Base-by-base conservation (phyloP, 345 rosid species). In the Salix koriyanagi region DNA sequence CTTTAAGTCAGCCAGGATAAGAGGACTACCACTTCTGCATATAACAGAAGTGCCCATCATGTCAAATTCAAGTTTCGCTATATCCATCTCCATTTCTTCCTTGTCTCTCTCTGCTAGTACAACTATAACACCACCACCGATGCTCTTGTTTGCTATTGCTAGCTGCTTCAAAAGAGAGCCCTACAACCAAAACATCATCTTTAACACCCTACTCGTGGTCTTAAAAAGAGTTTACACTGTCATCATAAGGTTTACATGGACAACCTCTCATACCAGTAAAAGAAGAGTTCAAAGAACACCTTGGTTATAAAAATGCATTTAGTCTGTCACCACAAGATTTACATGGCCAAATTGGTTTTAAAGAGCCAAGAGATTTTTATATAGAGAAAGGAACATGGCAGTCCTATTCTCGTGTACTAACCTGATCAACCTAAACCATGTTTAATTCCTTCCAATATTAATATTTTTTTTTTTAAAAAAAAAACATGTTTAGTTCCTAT, bases 1-100 rank as follows among this genome's bases (percentile, higher is more conserved):
- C 85, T 91, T 94, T 69, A 94, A 75, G 87, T 94, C 97, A 39
- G 98, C 96, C 62, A 94, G 85, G 75, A 92, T 91, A 69, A 94
- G 91, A 83, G 97, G 87, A 79, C 97, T 94, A 66, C 97, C 98
- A 80, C 96, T 94, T 86, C 97, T 90, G 83, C 97, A 94, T 79
- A 94, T 94, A 68, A 92, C 94, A 37, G 93, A 89, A 21, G 96
- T 94, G 44, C 97, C 97, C 98, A 94, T 90, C 54, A 94, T 88
- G 85, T 92, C 92, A 76, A 94, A 94, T 80, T 92, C 97, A 68
- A 94, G 85, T 77, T 91, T 94, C 58, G 93, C 85, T 77, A 94
- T 94, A 72, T 94, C 92, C 81, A 86, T 79, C 85, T 94, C 98
- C 97, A 94, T 92, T 87, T 94, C 98, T 78, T 92, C 97, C 84